phyloP scores from a whole-genome alignment of 371 early-diverging fungal species.

The Rhizopus stolonifer region DNA sequence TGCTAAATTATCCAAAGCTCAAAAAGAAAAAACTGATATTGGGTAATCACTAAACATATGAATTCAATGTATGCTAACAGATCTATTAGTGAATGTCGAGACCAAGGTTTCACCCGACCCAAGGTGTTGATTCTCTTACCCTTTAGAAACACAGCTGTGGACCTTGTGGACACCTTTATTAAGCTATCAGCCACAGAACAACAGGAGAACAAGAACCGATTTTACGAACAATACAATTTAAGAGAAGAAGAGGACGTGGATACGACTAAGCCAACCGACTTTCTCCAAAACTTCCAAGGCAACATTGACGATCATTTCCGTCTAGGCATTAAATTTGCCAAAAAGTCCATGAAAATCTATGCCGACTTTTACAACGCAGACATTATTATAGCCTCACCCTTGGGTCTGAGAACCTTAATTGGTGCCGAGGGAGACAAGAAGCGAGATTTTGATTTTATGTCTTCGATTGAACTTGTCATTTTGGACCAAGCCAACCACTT shows the following conservation, averaged over 20 bases:
- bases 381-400: conserved; percentile 89
- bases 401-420: conserved; percentile 87
- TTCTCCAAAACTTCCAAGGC: conserved; percentile 80
- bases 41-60: conserved; percentile 26
- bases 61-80: neutral
- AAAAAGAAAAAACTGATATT: conserved; percentile 47
- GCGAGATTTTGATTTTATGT: conserved; percentile 89
- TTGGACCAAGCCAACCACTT: conserved; percentile 85
- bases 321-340: conserved; percentile 87
- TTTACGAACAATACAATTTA: conserved; percentile 72
- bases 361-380: conserved; percentile 88
- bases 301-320: conserved; percentile 96
- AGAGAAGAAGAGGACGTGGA: conserved; percentile 57
- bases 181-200: conserved; percentile 79
- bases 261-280: conserved; percentile 80
- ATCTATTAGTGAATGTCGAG: conserved; percentile 75
- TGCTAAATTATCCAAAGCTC: conserved; percentile 62
- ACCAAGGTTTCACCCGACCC: conserved; percentile 95
- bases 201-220: conserved; percentile 78
- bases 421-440: conserved; percentile 83
- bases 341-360: conserved; percentile 85
- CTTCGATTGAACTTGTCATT: conserved; percentile 88
- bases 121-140: conserved; percentile 89
- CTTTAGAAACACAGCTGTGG: conserved; percentile 80
- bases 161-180: conserved; percentile 76